phyloP scores from a whole-genome alignment of 257 asterid species.

The Haberlea rhodopensis region DNA sequence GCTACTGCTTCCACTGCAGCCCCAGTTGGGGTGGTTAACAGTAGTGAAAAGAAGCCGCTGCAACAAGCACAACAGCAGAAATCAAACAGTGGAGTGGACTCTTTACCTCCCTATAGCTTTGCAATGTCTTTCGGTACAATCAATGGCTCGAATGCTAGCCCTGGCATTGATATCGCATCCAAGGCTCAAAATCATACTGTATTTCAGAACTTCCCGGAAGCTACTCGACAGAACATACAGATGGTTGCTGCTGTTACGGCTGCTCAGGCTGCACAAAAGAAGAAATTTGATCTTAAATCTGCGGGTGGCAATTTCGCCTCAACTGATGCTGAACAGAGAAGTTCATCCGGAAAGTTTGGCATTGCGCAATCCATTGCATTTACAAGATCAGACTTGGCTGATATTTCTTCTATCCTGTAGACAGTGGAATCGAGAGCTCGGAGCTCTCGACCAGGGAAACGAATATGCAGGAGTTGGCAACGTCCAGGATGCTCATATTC shows the following conservation, averaged over 20 bases:
- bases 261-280: constrained; percentile 54
- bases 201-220: constrained; percentile 65
- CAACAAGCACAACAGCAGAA: constrained; percentile 49
- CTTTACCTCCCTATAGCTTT: constrained; percentile 60
- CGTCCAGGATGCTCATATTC: constrained; percentile 50
- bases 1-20: constrained; percentile 27
- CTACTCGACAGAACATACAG: constrained; percentile 62
- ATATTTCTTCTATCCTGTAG: constrained; percentile 38
- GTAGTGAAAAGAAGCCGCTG: constrained; percentile 55
- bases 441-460: constrained; percentile 42
- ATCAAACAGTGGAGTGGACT: constrained; percentile 48
- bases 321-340: constrained; percentile 64
- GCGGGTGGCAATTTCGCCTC: constrained; percentile 50
- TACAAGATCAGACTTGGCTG: constrained; percentile 55
- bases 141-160: constrained; percentile 47
- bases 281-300: constrained; percentile 53
- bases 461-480: constrained; percentile 34
- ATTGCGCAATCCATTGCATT: constrained; percentile 76
- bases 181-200: constrained; percentile 72
- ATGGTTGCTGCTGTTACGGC: constrained; percentile 58
- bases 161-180: constrained; percentile 59
- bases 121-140: constrained; percentile 81
- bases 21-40: constrained; percentile 35
- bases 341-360: constrained; percentile 37
- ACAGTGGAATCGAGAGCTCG: constrained; percentile 56